Evolutionary conservation across 805 yeast genomes (phyloP).

Genomic region (Ogataea chonburiensis): DNA sequence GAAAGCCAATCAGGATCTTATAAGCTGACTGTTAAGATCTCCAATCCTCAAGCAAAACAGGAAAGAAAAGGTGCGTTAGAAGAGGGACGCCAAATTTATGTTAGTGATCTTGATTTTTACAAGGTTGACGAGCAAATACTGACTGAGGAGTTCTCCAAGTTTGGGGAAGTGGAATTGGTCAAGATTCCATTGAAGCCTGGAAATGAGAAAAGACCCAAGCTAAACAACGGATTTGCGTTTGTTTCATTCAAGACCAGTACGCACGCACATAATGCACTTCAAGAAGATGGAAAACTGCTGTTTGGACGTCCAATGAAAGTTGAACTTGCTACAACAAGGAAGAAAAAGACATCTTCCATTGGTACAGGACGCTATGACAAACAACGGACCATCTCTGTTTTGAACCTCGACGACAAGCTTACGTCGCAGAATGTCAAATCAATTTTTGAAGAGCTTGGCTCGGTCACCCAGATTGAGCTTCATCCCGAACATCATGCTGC

Average conservation of each 20-base stretch:
- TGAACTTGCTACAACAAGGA: conserved; percentile 39
- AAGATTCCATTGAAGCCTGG: conserved; percentile 43
- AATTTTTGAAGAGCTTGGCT: conserved; percentile 35
- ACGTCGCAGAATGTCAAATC: conserved; percentile 35
- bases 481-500: conserved; percentile 49
- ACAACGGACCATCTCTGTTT: conserved; percentile 25
- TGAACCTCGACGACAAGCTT: conserved; percentile 38
- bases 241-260: conserved; percentile 43
- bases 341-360: conserved; percentile 7
- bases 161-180: conserved; percentile 54
- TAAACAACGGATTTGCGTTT: conserved; percentile 68
- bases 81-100: conserved; percentile 56
- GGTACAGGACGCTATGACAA: conserved; percentile 8
- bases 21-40: conserved; percentile 54
- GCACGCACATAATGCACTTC: conserved; percentile 48
- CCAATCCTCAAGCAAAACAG: conserved; percentile 51
- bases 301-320: conserved; percentile 51
- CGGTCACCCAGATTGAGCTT: conserved; percentile 42
- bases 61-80: conserved; percentile 45
- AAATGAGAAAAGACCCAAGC: conserved; percentile 33
- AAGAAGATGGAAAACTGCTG: conserved; percentile 40
- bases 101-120: conserved; percentile 51
- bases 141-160: conserved; percentile 41
- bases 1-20: conserved; percentile 34
- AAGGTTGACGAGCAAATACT: conserved; percentile 41